Evolutionary conservation across 139 green algal genomes (phyloP).

Genomic region (Penium margaritaceum): DNA sequence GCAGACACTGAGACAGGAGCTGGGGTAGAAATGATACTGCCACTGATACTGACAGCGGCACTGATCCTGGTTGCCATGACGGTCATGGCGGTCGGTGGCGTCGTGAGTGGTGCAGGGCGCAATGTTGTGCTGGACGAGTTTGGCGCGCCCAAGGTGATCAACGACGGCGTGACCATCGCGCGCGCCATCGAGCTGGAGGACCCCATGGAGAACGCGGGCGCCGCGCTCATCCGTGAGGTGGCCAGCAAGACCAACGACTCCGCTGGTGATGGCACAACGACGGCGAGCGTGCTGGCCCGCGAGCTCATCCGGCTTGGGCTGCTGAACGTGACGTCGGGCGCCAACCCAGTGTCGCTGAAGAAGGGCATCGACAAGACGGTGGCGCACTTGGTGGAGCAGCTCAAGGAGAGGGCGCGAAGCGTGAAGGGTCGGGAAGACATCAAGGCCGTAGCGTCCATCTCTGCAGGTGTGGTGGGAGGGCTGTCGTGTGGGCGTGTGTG

Average conservation of each 20-base stretch:
- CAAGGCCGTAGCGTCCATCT: too few relatives aligned
- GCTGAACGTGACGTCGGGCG: conserved; percentile 71
- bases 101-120: conserved; percentile 59
- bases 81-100: too few relatives aligned
- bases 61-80: too few relatives aligned
- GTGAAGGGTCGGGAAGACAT: conserved; percentile 86
- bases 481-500: too few relatives aligned
- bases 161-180: conserved; percentile 94
- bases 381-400: conserved; percentile 71
- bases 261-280: conserved; percentile 93
- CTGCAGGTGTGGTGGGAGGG: too few relatives aligned
- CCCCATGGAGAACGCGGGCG: conserved; percentile 88
- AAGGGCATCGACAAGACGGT: conserved; percentile 92
- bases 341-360: conserved; percentile 93
- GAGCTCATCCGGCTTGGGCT: conserved; percentile 84
- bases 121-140: conserved; percentile 98
- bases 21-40: too few relatives aligned
- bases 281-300: conserved; percentile 83
- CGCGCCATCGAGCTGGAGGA: conserved; percentile 89
- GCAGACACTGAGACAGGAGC: too few relatives aligned
- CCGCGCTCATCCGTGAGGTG: conserved; percentile 95
- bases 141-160: conserved; percentile 90
- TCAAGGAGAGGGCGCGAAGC: conserved; percentile 71
- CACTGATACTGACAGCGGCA: too few relatives aligned
- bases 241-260: conserved; percentile 91